Evolutionary conservation across 148 eudicot species (phyloP), one percentile per base, ranked within the genome.

Genomic region (Vaccinium vitisidaea): DNA sequence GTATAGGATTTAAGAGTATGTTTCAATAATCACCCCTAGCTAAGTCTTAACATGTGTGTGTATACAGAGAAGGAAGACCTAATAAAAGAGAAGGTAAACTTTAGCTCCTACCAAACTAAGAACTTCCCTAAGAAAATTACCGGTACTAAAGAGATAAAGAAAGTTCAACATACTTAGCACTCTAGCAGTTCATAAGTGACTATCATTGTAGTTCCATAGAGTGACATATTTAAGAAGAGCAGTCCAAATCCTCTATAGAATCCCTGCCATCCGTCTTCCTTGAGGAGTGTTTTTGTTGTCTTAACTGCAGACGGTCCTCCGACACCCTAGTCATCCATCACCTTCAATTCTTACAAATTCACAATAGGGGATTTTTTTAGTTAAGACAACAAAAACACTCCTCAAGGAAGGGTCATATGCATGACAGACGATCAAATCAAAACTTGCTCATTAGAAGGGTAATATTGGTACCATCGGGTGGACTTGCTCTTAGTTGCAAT

Each of bases 201-300:
- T 25, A 94, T 93, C 98, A 94, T 94, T 55, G 98, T 85, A 52
- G 95, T 93, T 77, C 98, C 98, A 78, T 93, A 93, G 76, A 93
- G 90, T 12, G 98, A 94, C 95, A 94, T 94, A 84, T 93, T 94
- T 16, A 94, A 73, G 86, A 93, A 94, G 27, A 92, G 88, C 1
- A 95, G 98, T 83, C 98, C 94, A 86, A 94, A 94, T 1, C 98
- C 98, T 86, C 93, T 88, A 73, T 94, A 94, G 85, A 94, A 92
- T 36, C 98, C 95, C 85, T 83, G 27, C 94, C 92, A 94, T 74
- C 98, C 95, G 80, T 93, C 94, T 90, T 94, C 94, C 84, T 83
- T 77, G 55, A 93, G 30, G 39, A 93, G 92, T 55, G 88, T 39
- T 87, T 88, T 94, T 2, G 88, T 76, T 39, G 95, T 92, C 85